Evolutionary conservation across 2,329 filamentous ascomycete genomes (phyloP).

Genomic region (Exophiala sp.): DNA sequence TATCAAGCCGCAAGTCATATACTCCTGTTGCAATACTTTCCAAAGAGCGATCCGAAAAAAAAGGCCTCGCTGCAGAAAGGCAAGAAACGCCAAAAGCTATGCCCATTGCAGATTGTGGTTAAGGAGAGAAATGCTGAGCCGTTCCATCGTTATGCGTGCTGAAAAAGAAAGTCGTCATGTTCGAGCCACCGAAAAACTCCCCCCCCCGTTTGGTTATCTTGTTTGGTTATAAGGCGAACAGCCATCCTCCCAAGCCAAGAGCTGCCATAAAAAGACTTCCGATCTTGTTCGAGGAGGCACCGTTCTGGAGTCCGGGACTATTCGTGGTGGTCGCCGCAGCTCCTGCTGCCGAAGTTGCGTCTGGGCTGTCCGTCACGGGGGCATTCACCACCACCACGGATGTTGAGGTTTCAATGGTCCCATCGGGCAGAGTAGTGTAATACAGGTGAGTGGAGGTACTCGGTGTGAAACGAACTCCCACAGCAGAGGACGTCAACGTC

Average conservation of each 20-base stretch:
- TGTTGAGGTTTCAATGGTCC: constrained; percentile 40
- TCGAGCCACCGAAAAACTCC: not conserved
- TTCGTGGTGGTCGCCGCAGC: constrained; percentile 26
- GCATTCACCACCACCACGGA: constrained; percentile 42
- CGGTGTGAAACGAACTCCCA: constrained; percentile 28
- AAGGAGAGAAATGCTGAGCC: constrained; percentile 27
- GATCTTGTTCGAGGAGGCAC: constrained; percentile 31
- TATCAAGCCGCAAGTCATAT: constrained; percentile 7
- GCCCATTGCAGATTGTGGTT: constrained; percentile 21
- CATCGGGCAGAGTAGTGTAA: constrained; percentile 40
- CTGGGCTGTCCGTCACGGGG: constrained; percentile 28
- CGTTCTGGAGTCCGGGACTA: constrained; percentile 39
- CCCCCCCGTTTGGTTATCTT: not conserved
- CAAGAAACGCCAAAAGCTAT: constrained; percentile 23
- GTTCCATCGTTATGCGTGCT: constrained; percentile 23
- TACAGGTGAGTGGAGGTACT: constrained; percentile 38
- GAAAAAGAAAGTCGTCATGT: constrained; percentile 8
- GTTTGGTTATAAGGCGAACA: constrained; percentile 16
- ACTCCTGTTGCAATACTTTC: constrained; percentile 2
- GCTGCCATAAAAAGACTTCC: constrained; percentile 8
- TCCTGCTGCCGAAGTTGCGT: constrained; percentile 23
- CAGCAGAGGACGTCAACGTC: constrained; percentile 28
- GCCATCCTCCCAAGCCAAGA: constrained; percentile 9
- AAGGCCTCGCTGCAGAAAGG: not conserved
- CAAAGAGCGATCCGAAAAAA: constrained; percentile 1